Base-by-base conservation (phyloP, 495 filamentous ascomycete genomes). In the Penicillium dipodomyicola region DNA sequence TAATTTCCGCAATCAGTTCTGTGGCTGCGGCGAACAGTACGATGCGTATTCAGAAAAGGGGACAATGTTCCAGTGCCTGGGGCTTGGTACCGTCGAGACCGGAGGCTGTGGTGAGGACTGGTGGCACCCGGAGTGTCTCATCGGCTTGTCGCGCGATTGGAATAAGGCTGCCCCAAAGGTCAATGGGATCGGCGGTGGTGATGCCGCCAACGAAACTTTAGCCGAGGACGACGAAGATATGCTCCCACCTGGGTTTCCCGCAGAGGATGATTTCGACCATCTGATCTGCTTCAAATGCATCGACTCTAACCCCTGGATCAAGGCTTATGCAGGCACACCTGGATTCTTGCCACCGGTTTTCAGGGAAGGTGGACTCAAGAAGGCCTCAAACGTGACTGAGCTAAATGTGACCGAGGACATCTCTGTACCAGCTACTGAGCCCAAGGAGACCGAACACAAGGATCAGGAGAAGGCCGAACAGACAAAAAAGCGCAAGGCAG, bases 51-150 rank as follows among this genome's bases (percentile, higher is more conserved):
- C 86, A 65, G 91, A 99, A 70, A 92, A 91, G 62, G 94, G 94
- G 2, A 97, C 91, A n/a, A 99, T 99, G 95, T 97, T 93, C 67
- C 95, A 99, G 73, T 99, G 95, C 69, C 69, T 97, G 2, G 91
- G 92, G 0, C 79, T 99, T 4, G 92, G 91, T 0, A 86, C 84
- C 0, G 82, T 82, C 33, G 87, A 87, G 61, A 85, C 87, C 4
- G 91, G 90, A 9, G 92, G 91, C 5, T 99, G 95, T 73, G 92
- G 94, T 4, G 95, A 99, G 75, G 95, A 99, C 70, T 99, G 95
- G 95, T 99, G 91, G 81, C 95, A 99, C 77, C 92, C 94, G 14
- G 90, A 92, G 54, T 99, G 95, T 67, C 71, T 99, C 12, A 84
- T 96, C 49, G 94, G 95, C 9, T 68, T 93, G 12, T 81, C 86